Base-by-base conservation (phyloP, 495 filamentous ascomycete species). In the Parmelia sp. region DNA sequence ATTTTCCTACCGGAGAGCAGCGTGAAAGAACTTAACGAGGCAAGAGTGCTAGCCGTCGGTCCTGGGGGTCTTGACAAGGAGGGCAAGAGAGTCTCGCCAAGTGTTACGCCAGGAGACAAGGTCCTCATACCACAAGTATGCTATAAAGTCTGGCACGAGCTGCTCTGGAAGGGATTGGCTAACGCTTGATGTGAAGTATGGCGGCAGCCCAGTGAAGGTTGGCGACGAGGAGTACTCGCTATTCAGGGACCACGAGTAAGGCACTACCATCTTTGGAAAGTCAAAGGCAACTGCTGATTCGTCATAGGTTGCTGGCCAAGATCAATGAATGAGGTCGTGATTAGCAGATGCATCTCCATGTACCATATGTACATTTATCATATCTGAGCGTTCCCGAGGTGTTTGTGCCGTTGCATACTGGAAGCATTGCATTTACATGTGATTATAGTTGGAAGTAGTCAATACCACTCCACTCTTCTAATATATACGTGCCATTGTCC, bases 1-100 rank as follows among this genome's bases (percentile, higher is more conserved):
- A 93, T 99, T 82, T 96, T 92, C 84, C 90, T 99, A 67, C 94
- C 94, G 65, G 95, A 99, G 82, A 90, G 86, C 74, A 89, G 86
- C 74, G 91, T 97, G 69, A 97, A 99, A 85, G 94, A 99, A 76
- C 84, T 97, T 77, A 96, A 96, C 78, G 94, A 97, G 83, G 94
- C 90, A 68, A 88, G 88, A 77, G 94, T 99, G 65, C 82, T 99
- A 64, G 95, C 94, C 66, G 92, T 97, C 58, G 94, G 94, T 40
- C 95, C 94, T 60, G 94, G 94, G 70, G 84, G 78, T 15, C 66
- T 95, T 58, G 90, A 92, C 79, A 89, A 86, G 76, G 89, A 97
- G 58, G 94, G 94, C 65, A 88, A 93, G 82, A 84, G 90, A 65
- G 76, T 96, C 65, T 80, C 86, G 68, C 88, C 90, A 79, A 87